phyloP scores from a whole-genome alignment of 352 stramenopile species.

The Globisporangium polare region DNA sequence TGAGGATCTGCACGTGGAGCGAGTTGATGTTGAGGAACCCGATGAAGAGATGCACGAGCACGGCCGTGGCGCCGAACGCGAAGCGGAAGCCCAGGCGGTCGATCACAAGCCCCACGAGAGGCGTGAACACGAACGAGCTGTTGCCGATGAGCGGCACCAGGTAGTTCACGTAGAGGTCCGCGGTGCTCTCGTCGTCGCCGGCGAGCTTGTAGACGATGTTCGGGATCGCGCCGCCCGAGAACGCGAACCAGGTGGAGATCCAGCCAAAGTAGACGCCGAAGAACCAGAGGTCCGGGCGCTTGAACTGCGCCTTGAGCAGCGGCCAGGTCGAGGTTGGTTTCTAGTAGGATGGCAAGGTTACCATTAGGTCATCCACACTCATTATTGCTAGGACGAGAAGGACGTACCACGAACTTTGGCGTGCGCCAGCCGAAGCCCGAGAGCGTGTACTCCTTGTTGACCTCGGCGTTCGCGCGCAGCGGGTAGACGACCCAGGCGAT shows the following conservation, averaged over 20 bases:
- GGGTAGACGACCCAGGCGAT: slow-evolving; percentile 24
- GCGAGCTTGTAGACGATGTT: slow-evolving; percentile 22
- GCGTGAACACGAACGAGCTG: slow-evolving; percentile 26
- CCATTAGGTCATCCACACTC: neutral
- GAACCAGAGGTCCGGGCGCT: slow-evolving; percentile 21
- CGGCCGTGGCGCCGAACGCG: slow-evolving; percentile 16
- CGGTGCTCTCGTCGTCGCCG: slow-evolving; percentile 1
- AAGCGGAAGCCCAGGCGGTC: slow-evolving; percentile 20
- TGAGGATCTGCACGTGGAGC: slow-evolving; percentile 22
- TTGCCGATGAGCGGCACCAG: slow-evolving; percentile 24
- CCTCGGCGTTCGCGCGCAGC: slow-evolving; percentile 15
- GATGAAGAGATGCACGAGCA: slow-evolving; percentile 24
- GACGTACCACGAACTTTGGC: slow-evolving; percentile 9
- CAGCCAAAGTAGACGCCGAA: slow-evolving; percentile 31
- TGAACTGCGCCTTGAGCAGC: slow-evolving; percentile 19
- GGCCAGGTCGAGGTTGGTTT: slow-evolving; percentile 12
- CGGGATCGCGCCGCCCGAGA: slow-evolving; percentile 25
- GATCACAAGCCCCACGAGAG: slow-evolving; percentile 24
- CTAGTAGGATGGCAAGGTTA: neutral
- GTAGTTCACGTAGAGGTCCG: slow-evolving; percentile 27
- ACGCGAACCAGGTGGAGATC: slow-evolving; percentile 28
- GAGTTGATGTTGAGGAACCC: slow-evolving; percentile 22
- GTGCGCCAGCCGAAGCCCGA: slow-evolving; percentile 21
- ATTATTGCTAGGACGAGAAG: neutral
- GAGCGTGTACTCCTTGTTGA: slow-evolving; percentile 15